Conservation (phyloP, 2,329 filamentous ascomycete species). For the Ascochyta koolunga region DNA sequence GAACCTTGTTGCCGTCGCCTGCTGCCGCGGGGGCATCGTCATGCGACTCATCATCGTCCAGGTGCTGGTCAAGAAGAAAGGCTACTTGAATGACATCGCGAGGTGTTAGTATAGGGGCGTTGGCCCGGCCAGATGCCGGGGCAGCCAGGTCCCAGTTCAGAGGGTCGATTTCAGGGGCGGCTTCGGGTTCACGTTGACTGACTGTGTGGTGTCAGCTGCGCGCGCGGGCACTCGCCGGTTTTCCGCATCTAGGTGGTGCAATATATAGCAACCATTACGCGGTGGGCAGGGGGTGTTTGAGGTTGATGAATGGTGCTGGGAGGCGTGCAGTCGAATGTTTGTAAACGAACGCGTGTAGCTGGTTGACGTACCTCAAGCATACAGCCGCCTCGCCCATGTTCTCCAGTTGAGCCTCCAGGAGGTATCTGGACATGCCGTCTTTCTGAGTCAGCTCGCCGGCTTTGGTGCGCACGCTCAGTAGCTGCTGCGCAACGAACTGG, state of each 20-base stretch:
- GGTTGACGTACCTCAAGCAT: constrained; percentile 65
- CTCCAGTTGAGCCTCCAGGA: constrained; percentile 92
- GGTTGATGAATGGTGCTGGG: constrained; percentile 16
- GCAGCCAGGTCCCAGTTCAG: constrained; percentile 61
- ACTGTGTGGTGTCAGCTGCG: constrained; percentile 23
- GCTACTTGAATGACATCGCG: constrained; percentile 69
- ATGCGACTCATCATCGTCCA: constrained; percentile 52
- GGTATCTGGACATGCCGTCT: constrained; percentile 62
- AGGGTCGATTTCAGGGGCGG: constrained; percentile 60
- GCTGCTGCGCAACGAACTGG: constrained; percentile 91
- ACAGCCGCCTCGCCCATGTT: constrained; percentile 88
- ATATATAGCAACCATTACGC: constrained; percentile 1
- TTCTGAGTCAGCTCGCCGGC: constrained; percentile 66
- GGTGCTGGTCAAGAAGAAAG: constrained; percentile 65
- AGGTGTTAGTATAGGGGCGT: constrained; percentile 61
- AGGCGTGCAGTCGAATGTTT: constrained; percentile 2
- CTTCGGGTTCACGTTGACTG: constrained; percentile 56
- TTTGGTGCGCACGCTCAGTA: constrained; percentile 90
- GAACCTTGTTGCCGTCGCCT: constrained; percentile 60
- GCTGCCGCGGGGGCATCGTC: constrained; percentile 41
- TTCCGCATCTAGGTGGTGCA: too few species aligned
- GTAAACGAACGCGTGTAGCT: constrained; percentile 6
- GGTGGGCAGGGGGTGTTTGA: constrained; percentile 13
- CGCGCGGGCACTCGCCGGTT: neutral
- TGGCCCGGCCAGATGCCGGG: constrained; percentile 36